Evolutionary conservation across 208 protist species (phyloP).

Genomic region (Angomonas ambiguus): DNA sequence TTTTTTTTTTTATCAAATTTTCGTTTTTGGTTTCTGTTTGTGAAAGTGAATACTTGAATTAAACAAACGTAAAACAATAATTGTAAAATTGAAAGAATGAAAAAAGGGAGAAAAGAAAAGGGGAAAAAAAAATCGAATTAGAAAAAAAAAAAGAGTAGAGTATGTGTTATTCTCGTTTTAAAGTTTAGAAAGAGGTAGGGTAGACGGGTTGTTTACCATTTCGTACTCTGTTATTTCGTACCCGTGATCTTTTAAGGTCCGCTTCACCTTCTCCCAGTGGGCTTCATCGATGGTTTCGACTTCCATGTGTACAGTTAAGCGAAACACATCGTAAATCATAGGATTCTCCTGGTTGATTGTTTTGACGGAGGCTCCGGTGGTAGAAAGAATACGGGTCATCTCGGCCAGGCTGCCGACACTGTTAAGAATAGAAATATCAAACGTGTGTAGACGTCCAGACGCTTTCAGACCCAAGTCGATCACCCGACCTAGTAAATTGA

Average conservation of each 20-base stretch:
- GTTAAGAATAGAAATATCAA: constrained; percentile 74
- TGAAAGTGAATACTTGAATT: no score
- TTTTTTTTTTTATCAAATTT: constrained; percentile 16
- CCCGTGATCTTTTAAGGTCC: constrained; percentile 28
- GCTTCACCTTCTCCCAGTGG: constrained; percentile 31
- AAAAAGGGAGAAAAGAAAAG: constrained; percentile 6
- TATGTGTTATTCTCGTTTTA: no score
- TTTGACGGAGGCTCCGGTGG: constrained; percentile 61
- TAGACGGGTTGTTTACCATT: not conserved
- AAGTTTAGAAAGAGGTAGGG: constrained; percentile 26
- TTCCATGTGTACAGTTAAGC: constrained; percentile 48
- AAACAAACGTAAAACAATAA: not conserved
- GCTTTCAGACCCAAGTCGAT: constrained; percentile 84
- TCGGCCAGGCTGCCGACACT: constrained; percentile 73
- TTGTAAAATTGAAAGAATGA: not conserved
- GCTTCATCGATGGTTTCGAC: constrained; percentile 38
- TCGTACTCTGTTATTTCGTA: constrained; percentile 32
- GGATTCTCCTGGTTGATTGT: constrained; percentile 82
- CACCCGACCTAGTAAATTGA: constrained; percentile 75
- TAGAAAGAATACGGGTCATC: constrained; percentile 38
- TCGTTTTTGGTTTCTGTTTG: not conserved
- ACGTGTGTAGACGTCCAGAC: constrained; percentile 60
- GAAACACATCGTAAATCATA: constrained; percentile 46
- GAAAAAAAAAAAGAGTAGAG: constrained; percentile 11
- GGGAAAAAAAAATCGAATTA: constrained; percentile 7